A percentile compares a stretch with the other conserved stretches of the same genome.
Conservation (phyloP, 73 alveolate genomes). For the Paramecium sonneborni region DNA sequence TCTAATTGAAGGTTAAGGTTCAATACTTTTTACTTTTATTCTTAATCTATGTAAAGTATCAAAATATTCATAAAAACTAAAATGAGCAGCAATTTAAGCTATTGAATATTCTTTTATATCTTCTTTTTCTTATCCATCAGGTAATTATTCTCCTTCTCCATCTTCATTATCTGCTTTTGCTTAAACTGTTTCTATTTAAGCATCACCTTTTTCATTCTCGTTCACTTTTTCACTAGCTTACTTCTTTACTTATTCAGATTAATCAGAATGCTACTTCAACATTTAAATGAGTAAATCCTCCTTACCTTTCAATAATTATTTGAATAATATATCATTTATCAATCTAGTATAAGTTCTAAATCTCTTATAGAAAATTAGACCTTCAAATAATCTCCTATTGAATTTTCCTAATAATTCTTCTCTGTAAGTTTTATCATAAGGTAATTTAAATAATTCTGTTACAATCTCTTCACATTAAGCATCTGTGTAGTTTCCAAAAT, state of each 20-base stretch:
- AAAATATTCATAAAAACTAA: not conserved
- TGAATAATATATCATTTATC: not conserved
- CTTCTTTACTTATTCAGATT: not conserved
- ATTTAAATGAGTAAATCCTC: not conserved
- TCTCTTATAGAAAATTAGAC: not conserved
- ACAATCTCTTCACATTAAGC: not conserved
- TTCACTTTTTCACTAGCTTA: not conserved
- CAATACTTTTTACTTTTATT: not conserved
- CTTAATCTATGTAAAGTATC: constrained; percentile 11
- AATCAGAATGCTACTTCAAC: not conserved
- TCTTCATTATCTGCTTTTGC: not conserved
- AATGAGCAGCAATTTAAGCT: not conserved
- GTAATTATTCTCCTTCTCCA: not conserved
- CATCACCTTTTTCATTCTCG: not conserved
- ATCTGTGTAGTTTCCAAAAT: not conserved
- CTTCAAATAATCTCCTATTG: not conserved
- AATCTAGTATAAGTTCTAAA: not conserved
- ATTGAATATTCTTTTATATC: not conserved
- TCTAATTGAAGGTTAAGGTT: not conserved
- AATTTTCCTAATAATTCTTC: not conserved
- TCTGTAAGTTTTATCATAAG: not conserved
- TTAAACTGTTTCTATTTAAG: not conserved
- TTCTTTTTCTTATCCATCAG: not conserved
- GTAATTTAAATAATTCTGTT: not conserved
- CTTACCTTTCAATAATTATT: not conserved